Percentiles rank a stretch among this genome's conserved stretches.
These are phyloP conservation scores for Xylariaceae sp. DNA, from an alignment of 2,329 filamentous ascomycete genomes.

Conservation along the genomic window DNA sequence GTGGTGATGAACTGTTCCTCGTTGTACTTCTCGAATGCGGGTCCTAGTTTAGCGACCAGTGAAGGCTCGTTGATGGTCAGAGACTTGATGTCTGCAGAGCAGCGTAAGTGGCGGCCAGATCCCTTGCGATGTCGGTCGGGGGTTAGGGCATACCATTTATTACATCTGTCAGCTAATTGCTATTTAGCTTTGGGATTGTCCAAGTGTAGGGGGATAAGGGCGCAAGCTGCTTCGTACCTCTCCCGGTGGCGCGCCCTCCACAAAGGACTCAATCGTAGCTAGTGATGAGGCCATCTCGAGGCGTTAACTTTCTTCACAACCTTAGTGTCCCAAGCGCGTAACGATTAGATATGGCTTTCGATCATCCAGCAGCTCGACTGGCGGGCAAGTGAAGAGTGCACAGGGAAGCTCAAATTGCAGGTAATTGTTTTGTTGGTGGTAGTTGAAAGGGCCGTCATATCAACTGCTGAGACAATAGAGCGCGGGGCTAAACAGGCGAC, in stretches of 20 bases:
- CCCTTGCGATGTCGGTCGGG: conserved; percentile 6
- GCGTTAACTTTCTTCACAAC: not conserved
- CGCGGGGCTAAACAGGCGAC: too few relatives aligned
- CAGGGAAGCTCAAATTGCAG: too few relatives aligned
- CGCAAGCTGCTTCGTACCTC: conserved; percentile 68
- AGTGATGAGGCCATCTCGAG: conserved; percentile 48
- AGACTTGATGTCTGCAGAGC: conserved; percentile 79
- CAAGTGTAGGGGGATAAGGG: conserved; percentile 15
- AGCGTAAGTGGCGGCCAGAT: conserved; percentile 16
- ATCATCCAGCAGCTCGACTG: not conserved
- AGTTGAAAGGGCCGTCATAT: too few relatives aligned
- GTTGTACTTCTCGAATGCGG: conserved; percentile 93
- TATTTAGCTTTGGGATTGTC: conserved; percentile 26
- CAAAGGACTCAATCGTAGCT: conserved; percentile 79
- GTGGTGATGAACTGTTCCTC: conserved; percentile 90
- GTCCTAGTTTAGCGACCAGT: conserved; percentile 73
- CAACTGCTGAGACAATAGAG: too few relatives aligned
- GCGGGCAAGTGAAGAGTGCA: too few relatives aligned
- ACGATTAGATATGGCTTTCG: not conserved
- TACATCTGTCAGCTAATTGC: conserved; percentile 78
- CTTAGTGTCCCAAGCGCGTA: not conserved
- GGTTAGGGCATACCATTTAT: conserved; percentile 69
- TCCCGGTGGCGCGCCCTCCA: conserved; percentile 92
- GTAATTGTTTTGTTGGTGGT: too few relatives aligned
- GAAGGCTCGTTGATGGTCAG: conserved; percentile 74